These are phyloP conservation scores for Leccinum boreale DNA, from an alignment of 768 basidiomycete genomes.

Conservation along the genomic window DNA sequence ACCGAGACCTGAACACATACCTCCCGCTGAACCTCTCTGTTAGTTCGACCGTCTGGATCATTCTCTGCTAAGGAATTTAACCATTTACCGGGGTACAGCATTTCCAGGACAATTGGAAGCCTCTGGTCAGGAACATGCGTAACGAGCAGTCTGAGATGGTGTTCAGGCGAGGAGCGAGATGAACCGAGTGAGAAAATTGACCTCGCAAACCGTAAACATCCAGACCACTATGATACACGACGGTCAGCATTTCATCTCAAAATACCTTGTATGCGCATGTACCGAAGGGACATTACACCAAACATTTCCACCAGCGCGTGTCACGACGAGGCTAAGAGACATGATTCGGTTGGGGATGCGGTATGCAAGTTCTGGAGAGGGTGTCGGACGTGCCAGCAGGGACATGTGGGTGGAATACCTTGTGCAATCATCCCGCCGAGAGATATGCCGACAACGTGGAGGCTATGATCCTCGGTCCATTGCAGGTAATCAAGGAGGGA, in stretches of 20 bases:
- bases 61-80: conserved; percentile 48
- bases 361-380: conserved; percentile 56
- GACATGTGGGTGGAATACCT: conserved; percentile 37
- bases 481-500: conserved; percentile 65
- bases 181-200: conserved; percentile 6
- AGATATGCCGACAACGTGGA: conserved; percentile 74
- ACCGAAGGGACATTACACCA: conserved; percentile 68
- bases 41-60: conserved; percentile 59
- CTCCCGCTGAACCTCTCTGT: conserved; percentile 55
- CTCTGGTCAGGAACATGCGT: conserved; percentile 43
- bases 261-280: conserved; percentile 17
- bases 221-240: conserved; percentile 36
- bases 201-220: conserved; percentile 36
- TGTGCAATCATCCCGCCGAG: conserved; percentile 86
- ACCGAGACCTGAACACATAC: conserved; percentile 32
- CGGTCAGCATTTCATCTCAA: not conserved
- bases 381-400: not conserved
- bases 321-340: conserved; percentile 66
- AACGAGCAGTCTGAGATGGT: conserved; percentile 32
- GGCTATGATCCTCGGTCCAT: conserved; percentile 58
- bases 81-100: conserved; percentile 65
- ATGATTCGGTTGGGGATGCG: conserved; percentile 64
- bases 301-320: conserved; percentile 58
- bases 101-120: conserved; percentile 48
- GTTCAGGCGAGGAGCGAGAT: conserved; percentile 3